Percentiles rank a stretch among this genome's conserved stretches.
phyloP scores from a whole-genome alignment of 1,284 basidiomycete species.

The Acaromyces ingoldii region DNA sequence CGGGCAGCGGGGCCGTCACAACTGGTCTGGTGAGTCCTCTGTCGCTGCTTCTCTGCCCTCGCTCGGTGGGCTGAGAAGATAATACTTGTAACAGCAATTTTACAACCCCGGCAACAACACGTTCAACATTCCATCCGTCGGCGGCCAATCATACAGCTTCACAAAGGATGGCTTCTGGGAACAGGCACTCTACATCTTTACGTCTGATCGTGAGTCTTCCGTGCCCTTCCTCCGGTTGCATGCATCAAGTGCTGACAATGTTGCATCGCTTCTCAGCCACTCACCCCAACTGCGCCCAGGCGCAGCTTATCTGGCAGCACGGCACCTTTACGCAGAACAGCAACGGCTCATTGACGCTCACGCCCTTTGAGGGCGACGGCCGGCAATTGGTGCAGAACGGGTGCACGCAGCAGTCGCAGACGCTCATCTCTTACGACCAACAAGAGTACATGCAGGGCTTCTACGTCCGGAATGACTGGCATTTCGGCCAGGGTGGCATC shows the following conservation, averaged over 20 bases:
- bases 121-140: slow-evolving; percentile 37
- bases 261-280: no score
- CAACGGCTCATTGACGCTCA: slow-evolving; percentile 27
- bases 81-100: slow-evolving; percentile 38
- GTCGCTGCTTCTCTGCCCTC: no score
- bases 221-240: no score
- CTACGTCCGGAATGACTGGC: slow-evolving; percentile 18
- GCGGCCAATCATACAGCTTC: slow-evolving; percentile 49
- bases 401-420: slow-evolving; percentile 17
- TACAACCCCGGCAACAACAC: slow-evolving; percentile 44
- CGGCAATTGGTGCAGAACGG: slow-evolving; percentile 18
- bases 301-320: slow-evolving; percentile 49
- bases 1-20: slow-evolving; percentile 6
- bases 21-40: slow-evolving; percentile 12
- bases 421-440: slow-evolving; percentile 24
- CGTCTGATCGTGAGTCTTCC: slow-evolving; percentile 30
- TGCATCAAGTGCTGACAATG: no score
- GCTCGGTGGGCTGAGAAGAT: no score
- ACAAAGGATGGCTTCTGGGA: slow-evolving; percentile 49
- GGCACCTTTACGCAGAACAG: slow-evolving; percentile 27
- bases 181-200: slow-evolving; percentile 42
- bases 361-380: slow-evolving; percentile 29
- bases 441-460: slow-evolving; percentile 13
- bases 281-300: slow-evolving; percentile 40
- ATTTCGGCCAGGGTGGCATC: slow-evolving; percentile 18